Base-by-base conservation (phyloP, 352 stramenopile genomes). In the Globisporangium megalacanthum region DNA sequence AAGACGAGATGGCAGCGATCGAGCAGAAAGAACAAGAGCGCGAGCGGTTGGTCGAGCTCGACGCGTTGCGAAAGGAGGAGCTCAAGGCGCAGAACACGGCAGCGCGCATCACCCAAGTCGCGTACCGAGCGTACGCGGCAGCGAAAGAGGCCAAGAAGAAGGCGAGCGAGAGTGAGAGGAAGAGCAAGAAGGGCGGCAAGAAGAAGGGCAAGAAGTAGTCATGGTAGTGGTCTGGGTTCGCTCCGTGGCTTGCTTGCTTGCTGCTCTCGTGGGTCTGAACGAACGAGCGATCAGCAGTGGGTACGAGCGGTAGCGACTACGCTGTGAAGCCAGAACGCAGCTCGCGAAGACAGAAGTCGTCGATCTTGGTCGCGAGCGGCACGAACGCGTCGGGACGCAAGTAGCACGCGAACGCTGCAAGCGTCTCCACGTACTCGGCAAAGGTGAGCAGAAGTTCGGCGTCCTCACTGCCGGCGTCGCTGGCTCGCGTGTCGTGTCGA, bases 1-100 rank as follows among this genome's bases (percentile, higher is more conserved):
- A 87, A 56, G 69, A 89, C 44, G 78, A 90, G 53, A 87, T 90
- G 67, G 68, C 70, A 3, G 66, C 64, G 42, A 86, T 87, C 54
- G 76, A 90, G 62, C 69, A 83, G 56, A 90, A 88, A 54, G 79
- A 88, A 29, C 68, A 88, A 31, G 79, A 92, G 57, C 74, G 79
- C 15, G 76, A 86, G 60, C 77, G 83, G 15, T 55, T 90, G 49
- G 37, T 83, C 9, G 79, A 90, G 60, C 68, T 89, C 9, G 78
- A 92, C 37, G 68, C 65, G 10, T 68, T 88, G 45, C 69, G 68
- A 10, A 83, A 87, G 22, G 78, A 90, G 54, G 77, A 89, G 51
- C 58, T 80, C 25, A 89, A 88, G 66, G 69, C 78, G 3, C 79
- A 90, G 50, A 86, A 77, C 53, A 88, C 68, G 4, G 77, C 83